Evolutionary conservation across 768 basidiomycete species (phyloP).

Genomic region (Lactarius hatsudake): DNA sequence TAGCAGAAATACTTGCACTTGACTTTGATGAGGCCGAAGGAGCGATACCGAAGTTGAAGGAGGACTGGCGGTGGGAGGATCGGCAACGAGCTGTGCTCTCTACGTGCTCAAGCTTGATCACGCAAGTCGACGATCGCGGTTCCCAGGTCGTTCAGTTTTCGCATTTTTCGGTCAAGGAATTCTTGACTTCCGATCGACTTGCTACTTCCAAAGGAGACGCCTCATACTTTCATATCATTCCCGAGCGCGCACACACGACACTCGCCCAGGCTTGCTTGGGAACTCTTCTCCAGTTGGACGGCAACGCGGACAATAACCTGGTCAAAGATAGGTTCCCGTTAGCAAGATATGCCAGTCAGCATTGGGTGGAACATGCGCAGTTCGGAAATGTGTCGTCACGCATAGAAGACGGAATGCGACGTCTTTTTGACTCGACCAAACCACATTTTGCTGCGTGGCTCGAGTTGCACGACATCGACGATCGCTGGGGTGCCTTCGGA

Average conservation of each 20-base stretch:
- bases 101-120: not conserved
- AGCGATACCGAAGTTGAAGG: not conserved
- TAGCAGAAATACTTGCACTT: not conserved
- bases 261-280: not conserved
- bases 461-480: not conserved
- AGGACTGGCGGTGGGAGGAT: not conserved
- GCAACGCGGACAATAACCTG: not conserved
- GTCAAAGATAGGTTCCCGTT: not conserved
- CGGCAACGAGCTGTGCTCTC: not conserved
- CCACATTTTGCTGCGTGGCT: not conserved
- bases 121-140: not conserved
- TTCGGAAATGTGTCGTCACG: not conserved
- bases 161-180: not conserved
- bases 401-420: not conserved
- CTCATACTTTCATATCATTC: not conserved
- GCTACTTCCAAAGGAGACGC: not conserved
- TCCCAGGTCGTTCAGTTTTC: not conserved
- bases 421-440: not conserved
- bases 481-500: accelerated
- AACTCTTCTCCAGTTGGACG: not conserved
- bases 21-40: not conserved
- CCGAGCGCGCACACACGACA: not conserved
- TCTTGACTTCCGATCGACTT: not conserved
- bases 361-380: not conserved
- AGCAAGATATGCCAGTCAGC: not conserved